Conservation (phyloP, 768 basidiomycete genomes). For the Agaricus subrufescens region DNA sequence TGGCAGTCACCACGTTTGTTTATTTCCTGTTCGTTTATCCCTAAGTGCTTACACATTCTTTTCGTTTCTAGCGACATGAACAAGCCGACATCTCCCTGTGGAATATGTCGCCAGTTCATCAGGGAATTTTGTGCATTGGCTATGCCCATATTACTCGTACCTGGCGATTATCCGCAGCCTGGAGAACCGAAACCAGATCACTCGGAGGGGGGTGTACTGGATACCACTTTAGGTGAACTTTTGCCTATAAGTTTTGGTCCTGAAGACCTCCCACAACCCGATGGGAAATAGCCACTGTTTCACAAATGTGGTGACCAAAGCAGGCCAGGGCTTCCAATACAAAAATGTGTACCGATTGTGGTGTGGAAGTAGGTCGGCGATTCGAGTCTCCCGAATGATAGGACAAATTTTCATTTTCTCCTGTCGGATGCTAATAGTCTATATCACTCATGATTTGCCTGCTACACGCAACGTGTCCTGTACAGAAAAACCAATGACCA, state of each 20-base stretch:
- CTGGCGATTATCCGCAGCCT: constrained; percentile 51
- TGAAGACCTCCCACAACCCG: constrained; percentile 61
- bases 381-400: no score
- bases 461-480: no score
- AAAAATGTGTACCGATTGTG: no score
- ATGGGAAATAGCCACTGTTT: no score
- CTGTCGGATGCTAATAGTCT: no score
- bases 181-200: constrained; percentile 31
- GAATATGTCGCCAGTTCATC: constrained; percentile 88
- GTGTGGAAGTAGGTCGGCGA: no score
- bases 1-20: constrained; percentile 78
- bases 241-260: constrained; percentile 89
- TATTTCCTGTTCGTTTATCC: background rate
- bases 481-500: no score
- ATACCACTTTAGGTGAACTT: constrained; percentile 67
- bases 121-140: constrained; percentile 78
- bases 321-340: no score
- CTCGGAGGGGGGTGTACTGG: constrained; percentile 48
- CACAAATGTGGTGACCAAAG: no score
- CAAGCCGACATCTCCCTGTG: constrained; percentile 76
- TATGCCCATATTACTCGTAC: constrained; percentile 71
- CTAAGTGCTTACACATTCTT: background rate
- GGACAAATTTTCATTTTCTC: no score
- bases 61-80: constrained; percentile 55
- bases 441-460: no score